Base-by-base conservation (phyloP, 2,329 filamentous ascomycete species). In the Diaporthe vaccinii region DNA sequence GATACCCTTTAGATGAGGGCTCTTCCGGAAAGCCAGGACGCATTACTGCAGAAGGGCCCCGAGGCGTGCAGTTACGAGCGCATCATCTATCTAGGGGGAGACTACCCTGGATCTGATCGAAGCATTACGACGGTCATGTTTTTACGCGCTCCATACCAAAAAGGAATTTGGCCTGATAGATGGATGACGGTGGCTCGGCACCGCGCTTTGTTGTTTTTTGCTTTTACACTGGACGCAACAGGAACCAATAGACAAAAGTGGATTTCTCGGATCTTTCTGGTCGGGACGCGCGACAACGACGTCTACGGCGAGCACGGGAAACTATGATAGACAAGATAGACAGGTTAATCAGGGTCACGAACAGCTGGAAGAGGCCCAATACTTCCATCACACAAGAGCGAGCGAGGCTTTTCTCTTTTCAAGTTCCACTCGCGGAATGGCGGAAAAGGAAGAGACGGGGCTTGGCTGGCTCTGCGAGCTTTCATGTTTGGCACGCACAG, bases 231-330 rank as follows among this genome's bases (percentile, higher is more conserved):
- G 71, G 55, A 76, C 61, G 78, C 81, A 82, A 80, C 79, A 81
- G 81, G 80, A 82, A 81, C 79, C 80, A 86, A 89, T 91, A 91
- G 89, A 91, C 88, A 91, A 91, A 91, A 91, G 88, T 88, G 89
- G 89, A 90, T 90, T 90, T 89, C 88, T 91, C 89, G 86, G 87
- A 88, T 89, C 85, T 89, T 65, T 73, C 86, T 88, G 84, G 87
- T 87, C 83, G 78, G 74, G 78, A 77, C 77, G 78, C 55, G 69
- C 68, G 74, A 71, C 72, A 74, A 55, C 71, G 62, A 74, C 55
- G 76, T 77, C 76, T 77, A 76, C 74, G 58, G 55, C 74, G 34
- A 76, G 76, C 74, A 76, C 74, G 76, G 76, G 76, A 55, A 77
- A 72, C 75, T 61, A 73, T 76, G 76, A 77, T 77, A 77, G 76